Percentiles rank a stretch among this genome's conserved stretches.
phyloP scores from a whole-genome alignment of 176 grass and related monocot genomes.

The Lolium rigidum region DNA sequence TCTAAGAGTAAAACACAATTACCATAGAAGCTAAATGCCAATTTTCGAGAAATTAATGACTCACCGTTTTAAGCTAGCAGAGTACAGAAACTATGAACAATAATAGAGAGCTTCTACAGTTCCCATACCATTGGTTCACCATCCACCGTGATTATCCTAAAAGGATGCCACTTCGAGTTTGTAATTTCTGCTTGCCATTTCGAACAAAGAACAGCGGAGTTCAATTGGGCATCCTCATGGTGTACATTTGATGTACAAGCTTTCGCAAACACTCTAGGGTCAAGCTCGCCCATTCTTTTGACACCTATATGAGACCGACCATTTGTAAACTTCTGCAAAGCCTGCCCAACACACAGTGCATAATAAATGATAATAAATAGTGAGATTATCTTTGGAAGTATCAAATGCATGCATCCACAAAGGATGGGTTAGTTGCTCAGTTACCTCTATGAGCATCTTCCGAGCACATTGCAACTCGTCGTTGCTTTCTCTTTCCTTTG shows the following conservation, averaged over 20 bases:
- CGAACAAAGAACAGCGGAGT: conserved; percentile 15
- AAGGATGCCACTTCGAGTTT: conserved; percentile 56
- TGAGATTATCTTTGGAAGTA: neutral
- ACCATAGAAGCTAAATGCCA: neutral
- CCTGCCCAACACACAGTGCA: neutral
- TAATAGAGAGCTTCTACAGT: neutral
- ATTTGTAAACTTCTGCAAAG: neutral
- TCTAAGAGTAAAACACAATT: neutral
- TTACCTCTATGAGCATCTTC: neutral
- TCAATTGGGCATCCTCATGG: conserved; percentile 26
- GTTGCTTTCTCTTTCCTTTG: conserved; percentile 11
- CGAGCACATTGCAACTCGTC: neutral
- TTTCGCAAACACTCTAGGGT: conserved; percentile 47
- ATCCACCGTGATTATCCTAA: conserved; percentile 43
- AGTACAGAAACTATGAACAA: neutral
- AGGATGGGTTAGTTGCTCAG: neutral
- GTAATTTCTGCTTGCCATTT: conserved; percentile 57
- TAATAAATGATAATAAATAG: neutral
- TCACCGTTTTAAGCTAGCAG: neutral
- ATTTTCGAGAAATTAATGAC: neutral
- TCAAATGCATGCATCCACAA: neutral
- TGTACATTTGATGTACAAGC: conserved; percentile 41
- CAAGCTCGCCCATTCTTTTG: conserved; percentile 66
- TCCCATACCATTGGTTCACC: conserved; percentile 43
- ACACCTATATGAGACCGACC: neutral